Conservation (phyloP, 805 yeast species). For the Lachancea nothofagi region DNA sequence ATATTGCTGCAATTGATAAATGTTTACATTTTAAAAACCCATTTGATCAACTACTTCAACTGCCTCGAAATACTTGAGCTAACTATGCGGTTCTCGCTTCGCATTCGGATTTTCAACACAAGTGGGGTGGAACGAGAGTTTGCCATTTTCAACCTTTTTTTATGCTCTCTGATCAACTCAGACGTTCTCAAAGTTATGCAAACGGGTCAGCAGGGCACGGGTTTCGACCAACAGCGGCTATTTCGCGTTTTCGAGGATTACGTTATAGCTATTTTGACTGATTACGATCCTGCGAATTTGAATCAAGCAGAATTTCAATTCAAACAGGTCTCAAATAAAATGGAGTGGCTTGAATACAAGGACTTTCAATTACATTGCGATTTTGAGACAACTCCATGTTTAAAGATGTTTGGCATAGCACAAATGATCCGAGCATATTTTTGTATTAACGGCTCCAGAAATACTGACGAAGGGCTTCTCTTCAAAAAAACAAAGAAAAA, state of each 20-base stretch:
- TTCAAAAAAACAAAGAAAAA: conserved; percentile 22
- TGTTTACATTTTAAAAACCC: conserved; percentile 37
- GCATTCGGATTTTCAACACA: conserved; percentile 38
- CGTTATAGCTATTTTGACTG: conserved; percentile 12
- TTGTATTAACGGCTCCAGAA: background rate
- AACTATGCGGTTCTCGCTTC: conserved; percentile 36
- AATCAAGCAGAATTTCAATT: conserved; percentile 6
- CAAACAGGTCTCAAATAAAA: background rate
- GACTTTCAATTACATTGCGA: conserved; percentile 17
- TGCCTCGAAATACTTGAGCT: conserved; percentile 37
- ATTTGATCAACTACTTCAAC: conserved; percentile 37
- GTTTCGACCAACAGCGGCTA: conserved; percentile 5
- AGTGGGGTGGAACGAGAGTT: conserved; percentile 41
- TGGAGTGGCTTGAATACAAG: conserved; percentile 16
- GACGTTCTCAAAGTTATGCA: conserved; percentile 21
- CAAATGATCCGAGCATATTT: conserved; percentile 18
- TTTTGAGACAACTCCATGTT: conserved; percentile 16
- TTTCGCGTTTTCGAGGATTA: conserved; percentile 15
- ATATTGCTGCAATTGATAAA: conserved; percentile 42
- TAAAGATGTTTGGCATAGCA: conserved; percentile 15
- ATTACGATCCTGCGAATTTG: conserved; percentile 13
- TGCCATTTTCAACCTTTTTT: conserved; percentile 41
- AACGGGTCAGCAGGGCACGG: conserved; percentile 11
- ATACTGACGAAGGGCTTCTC: conserved; percentile 8
- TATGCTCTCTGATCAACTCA: conserved; percentile 36